Conservation (phyloP, 2,329 filamentous ascomycete genomes). For the Fusarium longipes region DNA sequence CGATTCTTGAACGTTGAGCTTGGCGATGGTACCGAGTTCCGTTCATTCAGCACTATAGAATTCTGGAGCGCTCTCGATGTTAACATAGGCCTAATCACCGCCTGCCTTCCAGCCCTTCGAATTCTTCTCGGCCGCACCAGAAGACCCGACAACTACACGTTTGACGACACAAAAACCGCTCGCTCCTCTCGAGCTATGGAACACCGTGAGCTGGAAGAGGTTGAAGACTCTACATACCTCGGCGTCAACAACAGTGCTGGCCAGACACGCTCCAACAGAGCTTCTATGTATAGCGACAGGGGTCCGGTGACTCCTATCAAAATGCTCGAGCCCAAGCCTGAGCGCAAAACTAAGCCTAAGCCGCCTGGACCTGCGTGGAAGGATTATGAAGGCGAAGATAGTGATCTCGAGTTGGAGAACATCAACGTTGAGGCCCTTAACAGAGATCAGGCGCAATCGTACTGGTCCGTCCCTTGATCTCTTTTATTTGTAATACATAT, state of each 20-base stretch:
- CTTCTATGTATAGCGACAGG: background rate
- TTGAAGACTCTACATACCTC: slow-evolving; percentile 20
- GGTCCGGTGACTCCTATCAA: background rate
- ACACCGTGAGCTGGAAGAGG: slow-evolving; percentile 25
- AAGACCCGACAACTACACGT: slow-evolving; percentile 10
- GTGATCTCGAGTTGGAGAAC: slow-evolving; percentile 20
- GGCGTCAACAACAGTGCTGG: slow-evolving; percentile 15
- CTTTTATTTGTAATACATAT: background rate
- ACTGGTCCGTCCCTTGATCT: slow-evolving; percentile 21
- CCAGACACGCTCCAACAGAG: slow-evolving; percentile 8
- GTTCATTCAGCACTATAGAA: slow-evolving; percentile 22
- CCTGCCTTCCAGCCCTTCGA: slow-evolving; percentile 27
- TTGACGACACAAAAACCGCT: slow-evolving; percentile 27
- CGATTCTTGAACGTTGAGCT: slow-evolving; percentile 34
- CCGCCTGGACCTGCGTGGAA: slow-evolving; percentile 16
- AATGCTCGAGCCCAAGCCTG: background rate
- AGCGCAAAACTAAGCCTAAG: background rate
- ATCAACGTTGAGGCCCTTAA: slow-evolving; percentile 24
- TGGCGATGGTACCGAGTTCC: slow-evolving; percentile 16
- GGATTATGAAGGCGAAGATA: slow-evolving; percentile 16
- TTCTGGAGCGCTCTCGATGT: slow-evolving; percentile 36
- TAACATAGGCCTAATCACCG: slow-evolving; percentile 31
- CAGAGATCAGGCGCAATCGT: slow-evolving; percentile 27
- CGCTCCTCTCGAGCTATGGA: slow-evolving; percentile 19
- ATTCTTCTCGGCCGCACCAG: slow-evolving; percentile 20